Conservation (phyloP, 805 yeast species). For the Kodamaea leandrae region DNA sequence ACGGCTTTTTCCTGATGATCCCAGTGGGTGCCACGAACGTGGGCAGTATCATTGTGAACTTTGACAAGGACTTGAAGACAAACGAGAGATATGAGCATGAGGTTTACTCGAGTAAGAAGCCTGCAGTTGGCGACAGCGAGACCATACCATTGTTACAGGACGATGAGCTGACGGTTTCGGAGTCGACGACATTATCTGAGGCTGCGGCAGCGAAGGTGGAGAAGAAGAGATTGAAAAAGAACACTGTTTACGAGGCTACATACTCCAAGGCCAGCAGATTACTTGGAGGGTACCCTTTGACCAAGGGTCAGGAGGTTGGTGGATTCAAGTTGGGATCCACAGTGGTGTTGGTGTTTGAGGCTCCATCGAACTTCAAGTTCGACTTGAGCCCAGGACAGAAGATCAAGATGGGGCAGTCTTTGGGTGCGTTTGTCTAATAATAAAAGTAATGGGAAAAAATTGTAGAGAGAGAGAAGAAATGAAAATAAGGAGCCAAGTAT, state of each 20-base stretch:
- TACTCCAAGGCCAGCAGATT: slow-evolving; percentile 74
- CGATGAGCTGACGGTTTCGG: slow-evolving; percentile 4
- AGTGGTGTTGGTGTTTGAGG: slow-evolving; percentile 95
- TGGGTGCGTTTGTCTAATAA: slow-evolving; percentile 49
- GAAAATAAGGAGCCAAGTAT: neutral
- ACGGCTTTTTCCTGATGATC: slow-evolving; percentile 97
- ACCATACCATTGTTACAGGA: slow-evolving; percentile 29
- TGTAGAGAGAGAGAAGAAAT: neutral
- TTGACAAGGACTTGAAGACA: slow-evolving; percentile 86
- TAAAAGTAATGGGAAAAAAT: neutral
- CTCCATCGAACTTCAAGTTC: slow-evolving; percentile 78
- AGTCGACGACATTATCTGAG: slow-evolving; percentile 4
- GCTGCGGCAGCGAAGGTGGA: slow-evolving; percentile 14
- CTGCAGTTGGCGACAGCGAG: slow-evolving; percentile 20
- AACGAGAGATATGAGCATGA: slow-evolving; percentile 65
- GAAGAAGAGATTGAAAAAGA: slow-evolving; percentile 51
- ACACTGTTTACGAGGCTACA: slow-evolving; percentile 92
- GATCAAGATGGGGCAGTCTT: slow-evolving; percentile 79
- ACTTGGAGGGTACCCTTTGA: slow-evolving; percentile 83
- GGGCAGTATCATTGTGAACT: slow-evolving; percentile 88
- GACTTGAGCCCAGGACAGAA: slow-evolving; percentile 66
- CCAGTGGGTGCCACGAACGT: slow-evolving; percentile 99
- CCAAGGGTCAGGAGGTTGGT: slow-evolving; percentile 94
- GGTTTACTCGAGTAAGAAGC: slow-evolving; percentile 21
- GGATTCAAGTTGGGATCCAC: slow-evolving; percentile 96